phyloP scores from a whole-genome alignment of 2,329 filamentous ascomycete genomes.

The Aureobasidium sp. region DNA sequence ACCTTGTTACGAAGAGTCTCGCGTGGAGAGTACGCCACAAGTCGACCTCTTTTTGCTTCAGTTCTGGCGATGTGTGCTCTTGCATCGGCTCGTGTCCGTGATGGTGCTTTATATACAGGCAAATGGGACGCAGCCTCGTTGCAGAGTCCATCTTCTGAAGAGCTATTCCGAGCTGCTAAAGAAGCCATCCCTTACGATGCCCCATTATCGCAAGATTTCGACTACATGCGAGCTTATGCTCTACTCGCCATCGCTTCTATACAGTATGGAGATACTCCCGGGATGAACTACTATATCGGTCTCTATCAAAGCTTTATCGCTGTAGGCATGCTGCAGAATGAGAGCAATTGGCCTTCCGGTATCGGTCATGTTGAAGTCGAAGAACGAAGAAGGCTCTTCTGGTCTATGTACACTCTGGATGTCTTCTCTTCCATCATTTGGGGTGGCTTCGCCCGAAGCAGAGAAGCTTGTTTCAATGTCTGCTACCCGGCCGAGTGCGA shows the following conservation, averaged over 20 bases:
- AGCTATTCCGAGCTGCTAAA: slow-evolving; percentile 37
- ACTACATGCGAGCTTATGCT: slow-evolving; percentile 40
- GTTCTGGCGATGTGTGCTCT: slow-evolving; percentile 48
- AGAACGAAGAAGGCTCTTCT: slow-evolving; percentile 41
- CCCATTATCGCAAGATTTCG: slow-evolving; percentile 27
- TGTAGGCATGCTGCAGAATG: slow-evolving; percentile 45
- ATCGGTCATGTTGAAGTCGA: slow-evolving; percentile 39
- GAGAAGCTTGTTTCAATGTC: slow-evolving; percentile 39
- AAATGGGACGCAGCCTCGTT: slow-evolving; percentile 39
- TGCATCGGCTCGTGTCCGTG: slow-evolving; percentile 41
- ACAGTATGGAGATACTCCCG: slow-evolving; percentile 42
- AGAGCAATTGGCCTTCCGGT: slow-evolving; percentile 42
- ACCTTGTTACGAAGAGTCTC: slow-evolving; percentile 34
- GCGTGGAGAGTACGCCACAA: slow-evolving; percentile 32
- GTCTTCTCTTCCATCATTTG: slow-evolving; percentile 47
- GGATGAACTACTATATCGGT: slow-evolving; percentile 45
- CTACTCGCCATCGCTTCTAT: slow-evolving; percentile 44
- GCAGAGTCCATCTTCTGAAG: slow-evolving; percentile 33
- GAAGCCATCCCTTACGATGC: slow-evolving; percentile 34
- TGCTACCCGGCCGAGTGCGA: slow-evolving; percentile 39
- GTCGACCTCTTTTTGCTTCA: slow-evolving; percentile 39
- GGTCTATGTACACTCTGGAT: slow-evolving; percentile 51
- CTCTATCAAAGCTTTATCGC: slow-evolving; percentile 43
- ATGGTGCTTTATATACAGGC: slow-evolving; percentile 38
- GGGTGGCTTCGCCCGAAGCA: slow-evolving; percentile 36